Conservation (phyloP, 1,284 basidiomycete genomes). For the Ustilago hordei region DNA sequence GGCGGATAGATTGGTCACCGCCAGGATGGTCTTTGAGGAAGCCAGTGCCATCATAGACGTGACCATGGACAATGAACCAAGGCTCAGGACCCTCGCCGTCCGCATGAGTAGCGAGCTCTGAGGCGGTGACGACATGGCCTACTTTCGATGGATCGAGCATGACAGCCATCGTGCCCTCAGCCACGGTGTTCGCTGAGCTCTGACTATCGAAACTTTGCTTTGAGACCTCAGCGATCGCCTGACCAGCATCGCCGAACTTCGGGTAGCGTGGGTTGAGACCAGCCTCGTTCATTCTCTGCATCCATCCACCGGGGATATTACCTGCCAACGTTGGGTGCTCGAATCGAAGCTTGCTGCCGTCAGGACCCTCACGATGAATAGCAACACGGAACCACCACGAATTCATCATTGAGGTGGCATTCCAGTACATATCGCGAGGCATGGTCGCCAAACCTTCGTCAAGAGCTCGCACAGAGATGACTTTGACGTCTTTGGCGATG, state of each 20-base stretch:
- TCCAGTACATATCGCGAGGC: constrained; percentile 73
- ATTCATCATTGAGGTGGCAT: constrained; percentile 76
- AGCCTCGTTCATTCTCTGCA: constrained; percentile 75
- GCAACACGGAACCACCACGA: constrained; percentile 75
- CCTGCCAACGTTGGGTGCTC: constrained; percentile 77
- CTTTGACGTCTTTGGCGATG: constrained; percentile 70
- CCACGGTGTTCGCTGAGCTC: not conserved
- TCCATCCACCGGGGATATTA: constrained; percentile 75
- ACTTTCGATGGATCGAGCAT: constrained; percentile 55
- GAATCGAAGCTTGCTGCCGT: constrained; percentile 72
- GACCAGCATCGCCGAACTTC: constrained; percentile 29
- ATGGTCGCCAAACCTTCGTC: constrained; percentile 75
- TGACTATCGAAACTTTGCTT: not conserved
- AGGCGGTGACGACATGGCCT: constrained; percentile 72
- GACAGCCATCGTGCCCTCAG: constrained; percentile 51
- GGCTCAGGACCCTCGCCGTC: constrained; percentile 71
- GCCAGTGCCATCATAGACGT: constrained; percentile 74
- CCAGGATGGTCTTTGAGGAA: constrained; percentile 78
- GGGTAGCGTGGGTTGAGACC: constrained; percentile 73
- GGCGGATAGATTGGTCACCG: constrained; percentile 75
- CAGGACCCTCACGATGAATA: constrained; percentile 70
- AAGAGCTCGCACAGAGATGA: constrained; percentile 75
- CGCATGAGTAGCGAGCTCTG: constrained; percentile 73
- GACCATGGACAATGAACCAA: constrained; percentile 77
- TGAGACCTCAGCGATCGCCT: not conserved